Evolutionary conservation across 176 grass and related monocot species (phyloP).

Genomic region (Aegilops longissima): DNA sequence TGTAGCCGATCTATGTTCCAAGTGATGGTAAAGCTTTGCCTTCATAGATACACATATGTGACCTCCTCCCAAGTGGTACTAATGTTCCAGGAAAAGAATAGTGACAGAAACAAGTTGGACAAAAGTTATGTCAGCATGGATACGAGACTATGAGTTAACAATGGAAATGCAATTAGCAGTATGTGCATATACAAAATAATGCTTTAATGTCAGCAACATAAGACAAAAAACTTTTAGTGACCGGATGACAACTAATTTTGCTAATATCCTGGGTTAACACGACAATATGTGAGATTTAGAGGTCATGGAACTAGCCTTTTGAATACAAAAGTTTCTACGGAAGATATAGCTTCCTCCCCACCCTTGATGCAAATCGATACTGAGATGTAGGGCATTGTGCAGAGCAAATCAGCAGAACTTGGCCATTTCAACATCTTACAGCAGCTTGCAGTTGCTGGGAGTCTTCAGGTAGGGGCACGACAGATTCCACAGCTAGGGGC

Average conservation of each 20-base stretch:
- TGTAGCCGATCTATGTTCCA: slow-evolving; percentile 74
- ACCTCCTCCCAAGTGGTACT: slow-evolving; percentile 96
- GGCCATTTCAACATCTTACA: background rate
- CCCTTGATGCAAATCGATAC: background rate
- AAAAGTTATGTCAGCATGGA: slow-evolving; percentile 1
- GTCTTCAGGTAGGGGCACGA: background rate
- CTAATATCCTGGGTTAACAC: background rate
- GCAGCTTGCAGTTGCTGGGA: too few species aligned
- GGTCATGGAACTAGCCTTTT: background rate
- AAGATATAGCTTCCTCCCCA: background rate
- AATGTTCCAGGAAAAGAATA: slow-evolving; percentile 29
- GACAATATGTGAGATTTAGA: background rate
- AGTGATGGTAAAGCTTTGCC: slow-evolving; percentile 69
- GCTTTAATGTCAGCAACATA: background rate
- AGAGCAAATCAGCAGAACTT: background rate
- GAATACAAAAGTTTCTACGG: background rate
- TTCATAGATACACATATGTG: slow-evolving; percentile 88
- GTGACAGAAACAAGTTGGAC: slow-evolving; percentile 2
- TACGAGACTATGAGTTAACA: background rate
- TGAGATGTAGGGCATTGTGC: too few species aligned
- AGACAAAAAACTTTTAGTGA: background rate
- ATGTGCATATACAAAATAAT: background rate
- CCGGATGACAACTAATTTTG: background rate
- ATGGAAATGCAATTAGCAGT: background rate
- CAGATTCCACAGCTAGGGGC: too few species aligned